Evolutionary conservation across 352 stramenopile species (phyloP).

Genomic region (Pythium sukuiense): DNA sequence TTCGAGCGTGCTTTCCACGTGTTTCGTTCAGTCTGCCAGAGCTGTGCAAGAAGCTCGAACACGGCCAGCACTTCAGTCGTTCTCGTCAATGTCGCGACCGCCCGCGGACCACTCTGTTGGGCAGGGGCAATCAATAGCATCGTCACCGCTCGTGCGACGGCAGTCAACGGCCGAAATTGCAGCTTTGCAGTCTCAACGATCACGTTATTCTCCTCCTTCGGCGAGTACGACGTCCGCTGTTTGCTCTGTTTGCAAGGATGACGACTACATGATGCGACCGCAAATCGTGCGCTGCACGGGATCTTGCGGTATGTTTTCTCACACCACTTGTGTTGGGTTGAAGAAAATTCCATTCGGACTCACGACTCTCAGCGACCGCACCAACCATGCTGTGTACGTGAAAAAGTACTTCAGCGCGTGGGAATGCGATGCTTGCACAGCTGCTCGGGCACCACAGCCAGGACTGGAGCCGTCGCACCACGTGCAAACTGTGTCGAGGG

Average conservation of each 20-base stretch:
- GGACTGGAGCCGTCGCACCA: neutral
- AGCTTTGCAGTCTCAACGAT: conserved; percentile 66
- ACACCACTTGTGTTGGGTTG: conserved; percentile 74
- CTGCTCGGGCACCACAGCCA: neutral
- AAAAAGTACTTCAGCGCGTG: conserved; percentile 85
- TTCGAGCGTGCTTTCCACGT: conserved; percentile 55
- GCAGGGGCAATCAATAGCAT: conserved; percentile 22
- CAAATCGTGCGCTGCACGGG: conserved; percentile 67
- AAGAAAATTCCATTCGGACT: conserved; percentile 82
- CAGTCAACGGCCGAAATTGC: conserved; percentile 76
- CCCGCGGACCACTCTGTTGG: conserved; percentile 3
- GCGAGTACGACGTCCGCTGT: conserved; percentile 28
- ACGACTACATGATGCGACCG: conserved; percentile 83
- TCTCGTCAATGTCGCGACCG: conserved; percentile 13
- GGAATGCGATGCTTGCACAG: conserved; percentile 62
- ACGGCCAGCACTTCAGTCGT: conserved; percentile 19
- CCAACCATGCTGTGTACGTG: conserved; percentile 75
- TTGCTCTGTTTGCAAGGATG: conserved; percentile 66
- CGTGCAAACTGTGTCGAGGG: neutral
- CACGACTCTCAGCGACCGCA: conserved; percentile 80
- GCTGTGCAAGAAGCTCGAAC: conserved; percentile 2
- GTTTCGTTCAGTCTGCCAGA: conserved; percentile 33
- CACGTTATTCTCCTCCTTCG: conserved; percentile 45
- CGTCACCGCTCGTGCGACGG: conserved; percentile 30
- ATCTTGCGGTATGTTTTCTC: conserved; percentile 52